Evolutionary conservation across 768 basidiomycete species (phyloP).

Genomic region (Lactarius evosmus): DNA sequence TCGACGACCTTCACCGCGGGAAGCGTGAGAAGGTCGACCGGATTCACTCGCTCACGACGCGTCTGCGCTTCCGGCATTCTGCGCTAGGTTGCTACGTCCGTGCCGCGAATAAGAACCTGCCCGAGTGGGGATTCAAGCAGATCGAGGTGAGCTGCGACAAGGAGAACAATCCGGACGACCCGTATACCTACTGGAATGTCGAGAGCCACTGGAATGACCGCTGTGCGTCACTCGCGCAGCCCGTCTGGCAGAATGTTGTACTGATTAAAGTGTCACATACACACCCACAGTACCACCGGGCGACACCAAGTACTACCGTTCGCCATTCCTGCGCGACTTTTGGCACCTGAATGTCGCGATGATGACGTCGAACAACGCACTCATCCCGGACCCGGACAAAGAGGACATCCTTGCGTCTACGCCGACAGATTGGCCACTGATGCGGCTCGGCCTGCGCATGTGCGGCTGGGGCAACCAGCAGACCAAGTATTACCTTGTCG

Average conservation of each 20-base stretch:
- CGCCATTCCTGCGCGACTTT: slow-evolving; percentile 94
- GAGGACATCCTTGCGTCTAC: slow-evolving; percentile 94
- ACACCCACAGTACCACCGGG: slow-evolving; percentile 56
- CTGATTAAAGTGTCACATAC: slow-evolving; percentile 1
- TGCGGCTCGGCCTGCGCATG: slow-evolving; percentile 90
- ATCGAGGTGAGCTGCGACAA: slow-evolving; percentile 93
- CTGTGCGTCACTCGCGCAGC: slow-evolving; percentile 50
- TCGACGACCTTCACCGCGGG: slow-evolving; percentile 81
- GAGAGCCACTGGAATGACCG: slow-evolving; percentile 97
- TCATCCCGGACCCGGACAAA: slow-evolving; percentile 96
- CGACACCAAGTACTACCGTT: slow-evolving; percentile 77
- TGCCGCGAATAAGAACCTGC: slow-evolving; percentile 84
- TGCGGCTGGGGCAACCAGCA: slow-evolving; percentile 91
- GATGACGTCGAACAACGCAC: slow-evolving; percentile 99
- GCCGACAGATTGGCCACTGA: slow-evolving; percentile 91
- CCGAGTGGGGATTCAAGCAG: slow-evolving; percentile 99
- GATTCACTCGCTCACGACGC: slow-evolving; percentile 89
- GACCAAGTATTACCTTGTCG: slow-evolving; percentile 90
- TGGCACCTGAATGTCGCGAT: slow-evolving; percentile 99
- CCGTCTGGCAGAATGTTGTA: neutral
- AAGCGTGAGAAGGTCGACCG: slow-evolving; percentile 51
- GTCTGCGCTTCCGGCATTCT: slow-evolving; percentile 79
- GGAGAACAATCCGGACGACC: slow-evolving; percentile 74
- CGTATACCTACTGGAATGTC: slow-evolving; percentile 96
- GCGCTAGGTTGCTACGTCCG: slow-evolving; percentile 81